Evolutionary conservation across 306 rosid genomes (phyloP).

Genomic region (Citrullus amarus): DNA sequence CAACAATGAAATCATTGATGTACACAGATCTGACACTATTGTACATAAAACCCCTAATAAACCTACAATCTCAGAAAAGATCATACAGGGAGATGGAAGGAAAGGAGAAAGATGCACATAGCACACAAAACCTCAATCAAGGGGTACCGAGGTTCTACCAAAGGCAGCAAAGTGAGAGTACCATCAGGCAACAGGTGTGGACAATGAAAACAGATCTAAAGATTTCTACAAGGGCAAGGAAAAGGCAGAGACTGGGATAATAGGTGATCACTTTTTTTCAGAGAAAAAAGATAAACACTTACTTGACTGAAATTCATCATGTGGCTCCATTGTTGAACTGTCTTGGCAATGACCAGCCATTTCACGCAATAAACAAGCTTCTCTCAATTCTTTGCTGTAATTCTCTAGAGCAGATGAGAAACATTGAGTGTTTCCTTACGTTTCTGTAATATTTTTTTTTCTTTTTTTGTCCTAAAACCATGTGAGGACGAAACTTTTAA

Average conservation of each 20-base stretch:
- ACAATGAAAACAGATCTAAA: constrained; percentile 3
- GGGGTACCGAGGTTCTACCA: neutral
- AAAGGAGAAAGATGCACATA: neutral
- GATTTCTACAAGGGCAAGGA: neutral
- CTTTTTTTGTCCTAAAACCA: constrained; percentile 5
- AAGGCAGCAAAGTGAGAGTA: constrained; percentile 2
- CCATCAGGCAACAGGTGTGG: neutral
- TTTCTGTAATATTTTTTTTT: neutral
- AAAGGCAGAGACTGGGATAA: constrained; percentile 6
- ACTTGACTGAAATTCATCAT: constrained; percentile 29
- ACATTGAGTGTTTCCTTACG: neutral
- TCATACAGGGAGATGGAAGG: neutral
- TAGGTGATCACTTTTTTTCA: constrained; percentile 7
- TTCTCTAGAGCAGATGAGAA: constrained; percentile 1
- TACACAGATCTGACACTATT: neutral
- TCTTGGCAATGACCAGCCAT: constrained; percentile 18
- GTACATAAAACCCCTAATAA: constrained; percentile 4
- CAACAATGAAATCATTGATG: neutral
- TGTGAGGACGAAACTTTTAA: neutral
- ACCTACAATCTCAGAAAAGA: neutral
- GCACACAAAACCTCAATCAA: neutral
- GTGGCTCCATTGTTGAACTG: constrained; percentile 23
- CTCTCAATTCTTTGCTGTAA: constrained; percentile 13
- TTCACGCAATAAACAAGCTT: constrained; percentile 16
- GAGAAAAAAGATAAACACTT: constrained; percentile 17